Conservation (phyloP, 2,329 filamentous ascomycete species). For the Xylaria sp. region DNA sequence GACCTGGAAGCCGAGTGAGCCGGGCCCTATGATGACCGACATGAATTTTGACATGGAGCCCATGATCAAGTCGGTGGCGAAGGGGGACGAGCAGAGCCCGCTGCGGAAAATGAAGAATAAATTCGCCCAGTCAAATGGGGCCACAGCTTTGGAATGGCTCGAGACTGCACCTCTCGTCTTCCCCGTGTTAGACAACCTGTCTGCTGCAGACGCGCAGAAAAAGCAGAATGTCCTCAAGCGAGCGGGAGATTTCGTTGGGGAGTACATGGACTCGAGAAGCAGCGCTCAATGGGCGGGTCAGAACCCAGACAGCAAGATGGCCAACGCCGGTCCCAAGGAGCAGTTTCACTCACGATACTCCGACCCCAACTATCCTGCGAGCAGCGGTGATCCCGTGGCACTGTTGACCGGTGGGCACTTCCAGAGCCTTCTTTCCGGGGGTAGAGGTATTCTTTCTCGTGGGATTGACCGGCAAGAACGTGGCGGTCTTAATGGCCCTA, state of each 20-base stretch:
- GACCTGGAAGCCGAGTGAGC: slow-evolving; percentile 18
- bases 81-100: slow-evolving; percentile 10
- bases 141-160: slow-evolving; percentile 55
- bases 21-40: slow-evolving; percentile 12
- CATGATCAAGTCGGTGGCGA: not conserved
- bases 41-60: slow-evolving; percentile 14
- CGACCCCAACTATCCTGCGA: slow-evolving; percentile 19
- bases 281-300: slow-evolving; percentile 53
- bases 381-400: slow-evolving; percentile 17
- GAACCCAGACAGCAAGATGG: slow-evolving; percentile 50
- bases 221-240: slow-evolving; percentile 46
- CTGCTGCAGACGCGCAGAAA: slow-evolving; percentile 30
- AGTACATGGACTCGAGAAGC: slow-evolving; percentile 62
- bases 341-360: slow-evolving; percentile 31
- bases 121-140: slow-evolving; percentile 53
- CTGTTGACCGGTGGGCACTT: slow-evolving; percentile 34
- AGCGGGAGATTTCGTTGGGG: slow-evolving; percentile 53
- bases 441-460: not conserved
- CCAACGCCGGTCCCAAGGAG: slow-evolving; percentile 40
- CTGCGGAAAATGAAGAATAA: slow-evolving; percentile 37
- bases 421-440: not conserved
- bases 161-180: slow-evolving; percentile 62
- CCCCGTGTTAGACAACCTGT: slow-evolving; percentile 54
- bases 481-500: not conserved
- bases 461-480: not conserved